phyloP scores from a whole-genome alignment of 2,329 filamentous ascomycete species.

The Pseudogymnoascus sp. region DNA sequence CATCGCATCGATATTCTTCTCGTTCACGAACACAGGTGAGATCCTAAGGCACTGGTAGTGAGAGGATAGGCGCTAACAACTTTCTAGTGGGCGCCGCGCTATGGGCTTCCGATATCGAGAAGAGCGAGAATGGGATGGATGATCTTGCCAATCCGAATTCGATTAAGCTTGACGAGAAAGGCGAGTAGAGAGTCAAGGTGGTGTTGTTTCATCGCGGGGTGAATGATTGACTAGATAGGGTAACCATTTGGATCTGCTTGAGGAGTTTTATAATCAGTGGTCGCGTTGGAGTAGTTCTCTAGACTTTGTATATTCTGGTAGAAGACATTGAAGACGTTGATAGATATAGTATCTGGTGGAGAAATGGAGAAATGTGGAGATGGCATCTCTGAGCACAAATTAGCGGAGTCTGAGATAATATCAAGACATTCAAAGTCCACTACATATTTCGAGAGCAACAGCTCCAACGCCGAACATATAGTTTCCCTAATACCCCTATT shows the following conservation, averaged over 20 bases:
- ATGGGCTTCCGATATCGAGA: constrained; percentile 85
- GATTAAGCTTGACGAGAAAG: neutral
- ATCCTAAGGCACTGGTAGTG: neutral
- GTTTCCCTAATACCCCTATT: neutral
- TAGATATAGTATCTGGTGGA: neutral
- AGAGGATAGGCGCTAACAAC: neutral
- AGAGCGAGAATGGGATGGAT: constrained; percentile 10
- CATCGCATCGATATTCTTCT: constrained; percentile 72
- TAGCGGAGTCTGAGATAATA: neutral
- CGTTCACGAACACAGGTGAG: constrained; percentile 76
- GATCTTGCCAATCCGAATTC: neutral
- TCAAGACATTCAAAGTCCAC: neutral
- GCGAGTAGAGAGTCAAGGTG: neutral
- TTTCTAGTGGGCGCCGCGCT: constrained; percentile 71
- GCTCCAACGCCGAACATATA: neutral
- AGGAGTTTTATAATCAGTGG: neutral
- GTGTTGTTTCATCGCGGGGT: neutral
- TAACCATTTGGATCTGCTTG: neutral
- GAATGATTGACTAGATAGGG: neutral
- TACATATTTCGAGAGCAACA: neutral
- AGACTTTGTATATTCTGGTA: neutral
- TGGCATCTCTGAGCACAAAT: neutral
- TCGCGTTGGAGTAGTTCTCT: neutral
- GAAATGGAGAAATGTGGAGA: neutral
- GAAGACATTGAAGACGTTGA: neutral